Base-by-base conservation (phyloP, 331 rosid genomes). In the Quercus lobata region DNA sequence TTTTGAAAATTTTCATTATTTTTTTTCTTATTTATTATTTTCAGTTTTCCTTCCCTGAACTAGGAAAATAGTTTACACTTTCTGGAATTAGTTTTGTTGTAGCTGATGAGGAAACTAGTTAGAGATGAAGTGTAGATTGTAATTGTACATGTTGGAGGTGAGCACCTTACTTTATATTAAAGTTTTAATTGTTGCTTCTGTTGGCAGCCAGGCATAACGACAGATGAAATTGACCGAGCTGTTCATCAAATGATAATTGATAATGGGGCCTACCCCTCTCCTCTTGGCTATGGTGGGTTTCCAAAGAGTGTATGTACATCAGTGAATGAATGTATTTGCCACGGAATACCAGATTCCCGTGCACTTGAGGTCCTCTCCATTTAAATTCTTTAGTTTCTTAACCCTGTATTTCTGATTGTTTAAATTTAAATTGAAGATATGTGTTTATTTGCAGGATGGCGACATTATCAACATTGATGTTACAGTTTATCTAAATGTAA, bases 231-330 rank as follows among this genome's bases (percentile, higher is more conserved):
- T 82, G 99, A 93, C 80, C 80, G 83, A 87, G 98, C 94, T 60
- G 99, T 96, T 88, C 98, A 93, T 71, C 97, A 89, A 73, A 96
- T 96, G 98, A 91, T 96, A 82, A 61, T 96, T 78, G 98, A 96
- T 68, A 96, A 93, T 29, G 94, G 94, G 49, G 99, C 99, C 77
- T 96, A 93, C 84, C 98, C 98, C 0, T 96, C 99, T 30, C 99
- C 97, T 71, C 92, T 96, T 54, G 99, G 98, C 68, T 96, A 96
- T 63, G 94, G 96, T 77, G 94, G 93, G 62, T 96, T 96, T 88
- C 99, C 97, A 29, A 96, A 96, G 91, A 96, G 99, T 73, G 96
- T 95, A 49, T 91, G 99, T 89, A 96, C 99, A 56, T 96, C 99
- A 66, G 91, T 96, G 79, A 96, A 96, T 85, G 99, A 96, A 83